Evolutionary conservation across 2,329 filamentous ascomycete genomes (phyloP).

Genomic region (Cordyceps pruinosa): DNA sequence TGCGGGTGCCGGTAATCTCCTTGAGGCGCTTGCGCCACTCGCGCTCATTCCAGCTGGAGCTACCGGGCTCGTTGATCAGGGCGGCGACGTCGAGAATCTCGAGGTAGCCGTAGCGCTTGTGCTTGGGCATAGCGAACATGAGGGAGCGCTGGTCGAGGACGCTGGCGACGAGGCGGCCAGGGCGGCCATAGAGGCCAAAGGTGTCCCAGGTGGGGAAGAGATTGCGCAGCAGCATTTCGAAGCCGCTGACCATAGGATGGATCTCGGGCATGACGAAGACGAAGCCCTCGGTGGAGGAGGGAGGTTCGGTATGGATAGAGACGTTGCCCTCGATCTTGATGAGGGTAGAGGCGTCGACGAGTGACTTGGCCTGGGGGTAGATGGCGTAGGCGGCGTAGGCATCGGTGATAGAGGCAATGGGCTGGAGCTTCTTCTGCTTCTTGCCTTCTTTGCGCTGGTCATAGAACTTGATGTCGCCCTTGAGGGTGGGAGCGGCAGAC

Average conservation of each 20-base stretch:
- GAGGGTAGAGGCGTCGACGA: constrained; percentile 90
- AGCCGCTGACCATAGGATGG: constrained; percentile 84
- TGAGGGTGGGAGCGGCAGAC: constrained; percentile 57
- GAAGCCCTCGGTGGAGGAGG: constrained; percentile 79
- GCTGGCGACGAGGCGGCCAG: constrained; percentile 78
- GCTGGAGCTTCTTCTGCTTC: constrained; percentile 83
- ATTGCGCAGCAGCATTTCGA: constrained; percentile 91
- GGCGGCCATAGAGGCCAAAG: constrained; percentile 85
- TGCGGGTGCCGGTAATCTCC: constrained; percentile 74
- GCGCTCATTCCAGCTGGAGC: constrained; percentile 69
- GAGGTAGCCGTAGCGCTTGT: constrained; percentile 81
- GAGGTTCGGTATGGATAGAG: constrained; percentile 73
- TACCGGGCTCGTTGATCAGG: constrained; percentile 73
- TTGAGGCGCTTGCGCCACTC: constrained; percentile 90
- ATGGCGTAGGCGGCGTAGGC: constrained; percentile 91
- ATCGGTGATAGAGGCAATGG: constrained; percentile 86
- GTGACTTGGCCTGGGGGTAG: constrained; percentile 86
- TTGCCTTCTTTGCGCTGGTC: constrained; percentile 68
- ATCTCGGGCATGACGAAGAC: constrained; percentile 97
- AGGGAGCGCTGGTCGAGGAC: constrained; percentile 79
- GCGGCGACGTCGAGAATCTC: constrained; percentile 79
- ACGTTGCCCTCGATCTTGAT: constrained; percentile 91
- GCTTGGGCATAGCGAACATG: constrained; percentile 96
- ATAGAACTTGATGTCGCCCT: constrained; percentile 92
- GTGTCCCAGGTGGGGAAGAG: constrained; percentile 92